Conservation (phyloP, 2,329 filamentous ascomycete genomes). For the Pochonia chlamydosporia region DNA sequence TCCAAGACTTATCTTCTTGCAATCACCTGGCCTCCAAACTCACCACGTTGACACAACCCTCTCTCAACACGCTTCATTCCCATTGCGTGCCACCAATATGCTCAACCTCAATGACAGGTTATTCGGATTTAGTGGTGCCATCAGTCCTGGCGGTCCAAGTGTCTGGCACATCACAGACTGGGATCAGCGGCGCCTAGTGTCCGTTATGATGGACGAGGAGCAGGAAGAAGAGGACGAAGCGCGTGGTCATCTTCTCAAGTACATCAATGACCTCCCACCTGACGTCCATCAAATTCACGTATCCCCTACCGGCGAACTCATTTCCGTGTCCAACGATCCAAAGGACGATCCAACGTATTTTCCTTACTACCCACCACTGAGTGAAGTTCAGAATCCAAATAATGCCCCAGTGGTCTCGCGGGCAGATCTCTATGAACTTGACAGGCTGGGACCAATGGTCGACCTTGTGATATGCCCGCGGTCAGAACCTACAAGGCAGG, state of each 20-base stretch:
- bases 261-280: slow-evolving; percentile 13
- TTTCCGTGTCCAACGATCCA: slow-evolving; percentile 13
- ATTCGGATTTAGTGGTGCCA: slow-evolving; percentile 13
- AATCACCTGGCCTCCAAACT: too few species aligned
- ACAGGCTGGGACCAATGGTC: slow-evolving; percentile 19
- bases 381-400: slow-evolving; percentile 12
- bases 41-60: too few species aligned
- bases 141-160: neutral
- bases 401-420: slow-evolving; percentile 9
- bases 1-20: too few species aligned
- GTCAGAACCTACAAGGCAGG: slow-evolving; percentile 7
- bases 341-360: slow-evolving; percentile 21
- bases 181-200: slow-evolving; percentile 22
- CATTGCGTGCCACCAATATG: too few species aligned
- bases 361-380: slow-evolving; percentile 18
- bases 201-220: slow-evolving; percentile 22
- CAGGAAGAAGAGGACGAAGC: slow-evolving; percentile 13
- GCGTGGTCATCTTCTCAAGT: slow-evolving; percentile 17
- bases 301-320: slow-evolving; percentile 16
- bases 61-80: too few species aligned
- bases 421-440: slow-evolving; percentile 23
- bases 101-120: slow-evolving; percentile 17
- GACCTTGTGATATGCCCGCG: slow-evolving; percentile 19
- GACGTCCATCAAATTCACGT: slow-evolving; percentile 17
- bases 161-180: slow-evolving; percentile 19